phyloP scores from a whole-genome alignment of 2,329 filamentous ascomycete species.

The Colletotrichum australisinense region DNA sequence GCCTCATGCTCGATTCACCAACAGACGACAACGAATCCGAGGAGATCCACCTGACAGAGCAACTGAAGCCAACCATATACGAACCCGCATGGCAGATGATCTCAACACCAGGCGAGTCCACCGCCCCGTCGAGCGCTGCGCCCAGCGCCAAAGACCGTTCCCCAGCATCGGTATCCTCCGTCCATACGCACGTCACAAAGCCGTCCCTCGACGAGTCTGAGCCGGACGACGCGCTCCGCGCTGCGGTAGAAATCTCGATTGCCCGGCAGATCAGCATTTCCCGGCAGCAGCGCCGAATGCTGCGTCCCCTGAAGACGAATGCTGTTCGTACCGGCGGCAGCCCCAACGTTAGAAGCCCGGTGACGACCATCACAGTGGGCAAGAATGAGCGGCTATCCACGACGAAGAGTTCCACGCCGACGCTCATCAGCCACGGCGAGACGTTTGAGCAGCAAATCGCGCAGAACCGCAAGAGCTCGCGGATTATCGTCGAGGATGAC shows the following conservation, averaged over 20 bases:
- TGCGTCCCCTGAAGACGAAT: slow-evolving; percentile 63
- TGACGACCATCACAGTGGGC: slow-evolving; percentile 32
- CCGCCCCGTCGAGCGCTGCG: slow-evolving; percentile 38
- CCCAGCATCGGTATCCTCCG: slow-evolving; percentile 47
- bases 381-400: slow-evolving; percentile 45
- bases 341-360: slow-evolving; percentile 29
- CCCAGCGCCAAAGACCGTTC: slow-evolving; percentile 45
- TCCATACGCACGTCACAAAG: slow-evolving; percentile 47
- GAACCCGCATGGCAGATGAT: slow-evolving; percentile 63
- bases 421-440: slow-evolving; percentile 53
- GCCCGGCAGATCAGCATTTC: slow-evolving; percentile 76
- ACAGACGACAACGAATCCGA: slow-evolving; percentile 40
- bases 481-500: slow-evolving; percentile 61
- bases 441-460: slow-evolving; percentile 45
- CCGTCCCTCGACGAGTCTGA: slow-evolving; percentile 50
- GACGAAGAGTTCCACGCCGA: slow-evolving; percentile 58
- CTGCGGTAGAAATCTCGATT: slow-evolving; percentile 74
- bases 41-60: slow-evolving; percentile 42
- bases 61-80: slow-evolving; percentile 49
- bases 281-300: slow-evolving; percentile 68
- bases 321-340: slow-evolving; percentile 26
- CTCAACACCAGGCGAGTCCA: slow-evolving; percentile 45
- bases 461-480: slow-evolving; percentile 63
- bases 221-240: slow-evolving; percentile 56
- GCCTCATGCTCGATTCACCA: slow-evolving; percentile 56